Base-by-base conservation (phyloP, 768 basidiomycete genomes). In the Auricularia cornea region DNA sequence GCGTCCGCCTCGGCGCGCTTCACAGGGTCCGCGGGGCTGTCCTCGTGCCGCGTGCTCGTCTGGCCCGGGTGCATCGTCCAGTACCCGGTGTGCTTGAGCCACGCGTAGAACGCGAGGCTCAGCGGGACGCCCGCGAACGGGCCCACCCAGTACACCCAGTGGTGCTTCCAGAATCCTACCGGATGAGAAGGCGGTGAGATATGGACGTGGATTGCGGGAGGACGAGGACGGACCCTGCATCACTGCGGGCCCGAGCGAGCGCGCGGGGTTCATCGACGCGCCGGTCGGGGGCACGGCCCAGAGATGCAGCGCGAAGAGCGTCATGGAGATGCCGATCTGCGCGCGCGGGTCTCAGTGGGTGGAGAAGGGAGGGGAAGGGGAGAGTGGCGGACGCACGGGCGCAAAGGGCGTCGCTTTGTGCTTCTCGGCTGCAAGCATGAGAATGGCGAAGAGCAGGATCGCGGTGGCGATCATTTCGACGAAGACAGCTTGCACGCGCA, bases 61-160 rank as follows among this genome's bases (percentile, higher is more conserved):
- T 72, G 72, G 14, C 65, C 69, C 2, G 73, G 73, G 64, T 73
- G 73, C 61, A 74, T 66, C 16, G 68, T 65, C 69, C 70, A 71
- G 57, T 66, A 66, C 30, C 48, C 52, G 26, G 41, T 51, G 30
- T 30, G 60, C 62, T 72, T 72, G 57, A 73, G 66, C 57, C 70
- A 64, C 30, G 67, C 52, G 65, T 72, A 75, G 66, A 72, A 72
- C 1, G 33, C 67, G 14, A 62, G 41, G 30, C 61, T 62, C 18
- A 62, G 48, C 8, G 20, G 28, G 61, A 40, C 48, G 12, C 61
- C 61, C 3, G 29, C 40, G n/a, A 62, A 31, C 14, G 61, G 61
- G 23, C 61, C 61, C 28, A 51, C 29, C 35, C 35, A 38, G 35
- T 10, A 38, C 10, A 38, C 35, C 35, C 35, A 38, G 35, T 38